Conservation (phyloP, 2,329 filamentous ascomycete genomes). For the Sporothrix inflata region DNA sequence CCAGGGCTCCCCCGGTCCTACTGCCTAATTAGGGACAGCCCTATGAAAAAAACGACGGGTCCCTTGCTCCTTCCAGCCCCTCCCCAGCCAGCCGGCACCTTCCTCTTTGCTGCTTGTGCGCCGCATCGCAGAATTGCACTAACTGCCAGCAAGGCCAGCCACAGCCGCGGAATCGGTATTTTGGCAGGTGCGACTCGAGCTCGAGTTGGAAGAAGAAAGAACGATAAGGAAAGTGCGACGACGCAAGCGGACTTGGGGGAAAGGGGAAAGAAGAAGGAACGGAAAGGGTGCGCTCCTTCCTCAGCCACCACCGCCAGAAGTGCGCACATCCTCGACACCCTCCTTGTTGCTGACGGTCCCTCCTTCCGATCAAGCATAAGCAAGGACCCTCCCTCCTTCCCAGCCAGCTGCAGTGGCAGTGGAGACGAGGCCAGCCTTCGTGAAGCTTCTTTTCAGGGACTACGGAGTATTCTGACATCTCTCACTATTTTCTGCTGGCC, state of each 20-base stretch:
- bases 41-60: not conserved
- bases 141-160: not conserved
- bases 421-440: conserved; percentile 1
- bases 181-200: conserved; percentile 9
- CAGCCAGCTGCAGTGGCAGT: conserved; percentile 18
- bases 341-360: conserved; percentile 18
- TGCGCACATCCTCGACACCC: not conserved
- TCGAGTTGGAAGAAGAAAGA: not conserved
- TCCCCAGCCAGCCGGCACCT: not conserved
- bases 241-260: not conserved
- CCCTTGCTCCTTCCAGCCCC: conserved; percentile 7
- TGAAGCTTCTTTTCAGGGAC: conserved; percentile 14
- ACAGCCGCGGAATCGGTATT: not conserved
- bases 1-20: not conserved
- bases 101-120: not conserved
- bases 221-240: not conserved
- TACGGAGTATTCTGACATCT: not conserved
- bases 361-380: conserved; percentile 1
- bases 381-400: conserved; percentile 15
- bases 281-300: conserved; percentile 9
- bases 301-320: conserved; percentile 9
- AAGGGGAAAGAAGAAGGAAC: not conserved
- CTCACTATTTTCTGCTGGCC: not conserved
- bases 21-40: conserved; percentile 22
- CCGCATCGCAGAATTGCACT: conserved; percentile 5